Conservation (phyloP, 2,329 filamentous ascomycete species). For the Fusarium sp. region DNA sequence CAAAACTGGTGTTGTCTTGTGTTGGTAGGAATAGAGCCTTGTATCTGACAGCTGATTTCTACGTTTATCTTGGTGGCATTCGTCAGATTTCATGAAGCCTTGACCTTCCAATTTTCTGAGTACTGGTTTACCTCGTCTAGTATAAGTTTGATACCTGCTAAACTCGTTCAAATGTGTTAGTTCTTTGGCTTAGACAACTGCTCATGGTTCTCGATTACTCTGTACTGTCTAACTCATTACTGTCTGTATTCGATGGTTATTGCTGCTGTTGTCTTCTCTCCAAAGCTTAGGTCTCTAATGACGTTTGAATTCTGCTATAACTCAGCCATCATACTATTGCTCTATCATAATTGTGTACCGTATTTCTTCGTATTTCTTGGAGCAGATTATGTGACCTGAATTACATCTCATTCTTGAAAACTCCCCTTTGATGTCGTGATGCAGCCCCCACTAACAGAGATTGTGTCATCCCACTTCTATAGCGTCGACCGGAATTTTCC, state of each 20-base stretch:
- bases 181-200: not conserved
- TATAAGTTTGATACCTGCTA: not conserved
- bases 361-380: too few relatives aligned
- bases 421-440: conserved; percentile 10
- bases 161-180: not conserved
- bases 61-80: not conserved
- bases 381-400: not conserved
- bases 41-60: not conserved
- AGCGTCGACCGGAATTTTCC: conserved; percentile 10
- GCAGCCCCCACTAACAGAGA: conserved; percentile 11
- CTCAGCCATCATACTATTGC: not conserved
- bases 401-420: not conserved
- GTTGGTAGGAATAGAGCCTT: not conserved
- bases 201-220: not conserved
- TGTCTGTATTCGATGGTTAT: not conserved
- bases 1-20: not conserved
- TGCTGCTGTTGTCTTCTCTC: not conserved
- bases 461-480: conserved; percentile 24
- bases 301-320: not conserved
- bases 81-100: not conserved
- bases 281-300: not conserved
- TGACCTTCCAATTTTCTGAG: not conserved
- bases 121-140: not conserved
- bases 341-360: not conserved
- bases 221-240: not conserved